phyloP scores from a whole-genome alignment of 2,329 filamentous ascomycete species.

The Colletotrichum siamense region DNA sequence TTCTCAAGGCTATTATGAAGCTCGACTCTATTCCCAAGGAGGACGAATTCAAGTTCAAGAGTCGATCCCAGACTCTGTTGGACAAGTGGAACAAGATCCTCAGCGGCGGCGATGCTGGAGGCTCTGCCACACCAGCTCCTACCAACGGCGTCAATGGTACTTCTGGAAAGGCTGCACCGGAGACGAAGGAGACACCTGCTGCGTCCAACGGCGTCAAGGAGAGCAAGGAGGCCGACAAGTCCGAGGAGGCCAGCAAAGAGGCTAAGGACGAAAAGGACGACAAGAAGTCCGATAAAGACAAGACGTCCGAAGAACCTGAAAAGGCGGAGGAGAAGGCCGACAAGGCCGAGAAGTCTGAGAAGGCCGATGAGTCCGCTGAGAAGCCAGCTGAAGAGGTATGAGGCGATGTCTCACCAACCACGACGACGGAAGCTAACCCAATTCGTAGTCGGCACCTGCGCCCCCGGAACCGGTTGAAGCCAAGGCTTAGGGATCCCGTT shows the following conservation, averaged over 20 bases:
- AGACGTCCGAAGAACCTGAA: conserved; percentile 35
- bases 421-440: neutral
- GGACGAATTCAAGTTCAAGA: conserved; percentile 88
- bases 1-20: conserved; percentile 93
- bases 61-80: conserved; percentile 79
- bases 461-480: conserved; percentile 41
- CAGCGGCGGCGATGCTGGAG: conserved; percentile 57
- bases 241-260: conserved; percentile 39
- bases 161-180: conserved; percentile 39
- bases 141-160: conserved; percentile 57
- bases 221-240: conserved; percentile 40
- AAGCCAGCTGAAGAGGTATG: conserved; percentile 40
- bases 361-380: conserved; percentile 22
- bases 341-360: conserved; percentile 26
- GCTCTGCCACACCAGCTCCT: conserved; percentile 29
- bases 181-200: conserved; percentile 41
- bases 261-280: conserved; percentile 34
- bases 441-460: conserved; percentile 26
- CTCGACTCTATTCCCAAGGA: conserved; percentile 85
- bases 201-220: conserved; percentile 45
- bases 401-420: neutral
- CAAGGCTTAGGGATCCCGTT: conserved; percentile 32
- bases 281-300: conserved; percentile 37
- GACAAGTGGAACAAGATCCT: conserved; percentile 88
- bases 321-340: conserved; percentile 35